Percentiles rank a stretch among this genome's conserved stretches.
phyloP scores from a whole-genome alignment of 352 stramenopile species.

The Pythium rhizo-oryzae region DNA sequence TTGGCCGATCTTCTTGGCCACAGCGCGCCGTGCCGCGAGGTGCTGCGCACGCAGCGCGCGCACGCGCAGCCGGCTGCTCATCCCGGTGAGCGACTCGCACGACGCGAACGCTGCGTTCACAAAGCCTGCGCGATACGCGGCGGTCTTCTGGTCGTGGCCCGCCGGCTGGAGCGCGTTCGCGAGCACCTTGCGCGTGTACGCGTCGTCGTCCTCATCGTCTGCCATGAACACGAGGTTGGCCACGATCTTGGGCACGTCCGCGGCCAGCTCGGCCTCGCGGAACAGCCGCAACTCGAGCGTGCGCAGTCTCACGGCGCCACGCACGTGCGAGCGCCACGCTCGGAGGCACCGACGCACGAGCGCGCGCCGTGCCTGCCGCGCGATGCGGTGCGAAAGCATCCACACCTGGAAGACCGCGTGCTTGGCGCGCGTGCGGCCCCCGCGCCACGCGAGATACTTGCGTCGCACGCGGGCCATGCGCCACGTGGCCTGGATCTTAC shows the following conservation, averaged over 20 bases:
- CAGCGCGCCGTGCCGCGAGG: conserved; percentile 41
- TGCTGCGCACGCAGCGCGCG: conserved; percentile 40
- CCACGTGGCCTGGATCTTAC: conserved; percentile 58
- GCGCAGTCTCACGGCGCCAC: conserved; percentile 43
- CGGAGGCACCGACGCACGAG: conserved; percentile 44
- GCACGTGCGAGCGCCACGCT: conserved; percentile 52
- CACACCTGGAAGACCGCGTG: conserved; percentile 53
- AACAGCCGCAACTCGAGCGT: conserved; percentile 69
- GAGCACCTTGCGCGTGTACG: conserved; percentile 35
- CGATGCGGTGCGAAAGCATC: conserved; percentile 46
- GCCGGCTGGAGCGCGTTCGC: conserved; percentile 16
- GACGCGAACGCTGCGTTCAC: conserved; percentile 58
- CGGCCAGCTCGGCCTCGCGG: conserved; percentile 51
- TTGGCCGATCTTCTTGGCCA: conserved; percentile 74
- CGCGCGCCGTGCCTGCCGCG: conserved; percentile 34
- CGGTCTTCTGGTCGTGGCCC: conserved; percentile 24
- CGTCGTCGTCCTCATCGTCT: conserved; percentile 44
- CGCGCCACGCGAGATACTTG: conserved; percentile 51
- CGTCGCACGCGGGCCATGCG: conserved; percentile 47
- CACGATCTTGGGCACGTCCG: conserved; percentile 53
- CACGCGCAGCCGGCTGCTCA: conserved; percentile 37
- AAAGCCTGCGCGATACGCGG: conserved; percentile 30
- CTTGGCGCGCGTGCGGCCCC: conserved; percentile 31
- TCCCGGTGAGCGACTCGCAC: conserved; percentile 35
- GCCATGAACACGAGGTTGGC: conserved; percentile 79